phyloP scores from a whole-genome alignment of 441 rosid genomes.

The Isatis lusitanica region DNA sequence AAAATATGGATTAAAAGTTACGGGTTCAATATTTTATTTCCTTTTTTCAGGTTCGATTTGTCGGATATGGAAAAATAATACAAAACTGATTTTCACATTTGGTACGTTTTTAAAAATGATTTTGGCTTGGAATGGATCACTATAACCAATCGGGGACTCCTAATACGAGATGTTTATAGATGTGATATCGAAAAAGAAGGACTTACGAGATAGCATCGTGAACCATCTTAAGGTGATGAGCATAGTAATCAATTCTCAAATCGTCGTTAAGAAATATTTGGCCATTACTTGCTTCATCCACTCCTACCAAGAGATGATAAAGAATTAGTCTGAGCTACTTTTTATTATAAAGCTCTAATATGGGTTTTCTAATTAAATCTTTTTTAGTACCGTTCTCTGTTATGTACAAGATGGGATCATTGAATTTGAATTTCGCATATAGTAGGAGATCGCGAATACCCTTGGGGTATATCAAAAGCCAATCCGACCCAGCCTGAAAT shows the following conservation, averaged over 20 bases:
- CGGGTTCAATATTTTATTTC: too few relatives aligned
- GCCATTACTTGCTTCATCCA: conserved; percentile 31
- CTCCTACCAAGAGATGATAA: conserved; percentile 28
- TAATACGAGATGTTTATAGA: not conserved
- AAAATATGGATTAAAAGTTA: too few relatives aligned
- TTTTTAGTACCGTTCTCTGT: conserved; percentile 48
- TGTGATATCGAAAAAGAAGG: not conserved
- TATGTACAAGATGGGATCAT: conserved; percentile 34
- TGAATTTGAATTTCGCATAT: conserved; percentile 34
- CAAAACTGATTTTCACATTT: too few relatives aligned
- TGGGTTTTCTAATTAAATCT: too few relatives aligned
- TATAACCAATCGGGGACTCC: too few relatives aligned
- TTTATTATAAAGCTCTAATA: not conserved
- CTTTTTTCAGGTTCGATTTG: too few relatives aligned
- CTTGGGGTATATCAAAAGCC: conserved; percentile 38
- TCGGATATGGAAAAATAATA: too few relatives aligned
- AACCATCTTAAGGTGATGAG: conserved; percentile 35
- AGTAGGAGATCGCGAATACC: conserved; percentile 41
- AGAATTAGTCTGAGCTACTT: not conserved
- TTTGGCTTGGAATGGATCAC: too few relatives aligned
- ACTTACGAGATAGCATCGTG: conserved; percentile 30
- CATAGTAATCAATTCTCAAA: conserved; percentile 38
- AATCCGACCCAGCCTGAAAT: conserved; percentile 34
- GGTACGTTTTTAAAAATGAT: too few relatives aligned
- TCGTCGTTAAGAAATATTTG: conserved; percentile 30